Percentiles rank a stretch among this genome's conserved stretches.
Conservation (phyloP, 305 asterid species). For the Andrographis paniculata region DNA sequence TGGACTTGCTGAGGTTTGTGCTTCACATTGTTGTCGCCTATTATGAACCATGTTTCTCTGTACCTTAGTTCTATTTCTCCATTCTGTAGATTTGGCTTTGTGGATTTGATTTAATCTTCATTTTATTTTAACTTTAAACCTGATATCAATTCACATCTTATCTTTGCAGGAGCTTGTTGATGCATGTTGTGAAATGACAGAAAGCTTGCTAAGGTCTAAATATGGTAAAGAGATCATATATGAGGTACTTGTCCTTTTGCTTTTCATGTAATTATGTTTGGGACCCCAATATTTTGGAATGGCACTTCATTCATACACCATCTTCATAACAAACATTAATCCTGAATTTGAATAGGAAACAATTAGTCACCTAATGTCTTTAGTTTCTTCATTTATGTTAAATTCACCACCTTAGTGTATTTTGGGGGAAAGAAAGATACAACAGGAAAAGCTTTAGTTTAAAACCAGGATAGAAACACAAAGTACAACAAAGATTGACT, state of each 20-base stretch:
- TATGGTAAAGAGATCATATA: conserved; percentile 78
- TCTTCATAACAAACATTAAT: too few species aligned
- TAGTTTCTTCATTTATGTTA: too few species aligned
- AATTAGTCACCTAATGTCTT: too few species aligned
- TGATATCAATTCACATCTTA: conserved; percentile 8
- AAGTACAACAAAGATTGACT: too few species aligned
- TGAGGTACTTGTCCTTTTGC: conserved; percentile 42
- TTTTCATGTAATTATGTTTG: neutral
- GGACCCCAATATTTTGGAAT: too few species aligned
- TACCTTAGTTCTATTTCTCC: conserved; percentile 1
- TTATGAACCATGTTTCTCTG: conserved; percentile 3
- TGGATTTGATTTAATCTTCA: conserved; percentile 8
- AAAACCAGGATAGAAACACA: too few species aligned
- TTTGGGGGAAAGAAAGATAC: too few species aligned
- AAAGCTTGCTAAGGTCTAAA: conserved; percentile 52
- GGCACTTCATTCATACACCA: neutral
- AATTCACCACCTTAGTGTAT: too few species aligned
- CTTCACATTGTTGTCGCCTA: conserved; percentile 3
- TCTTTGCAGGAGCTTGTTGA: conserved; percentile 71
- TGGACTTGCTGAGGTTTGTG: conserved; percentile 86
- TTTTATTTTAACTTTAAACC: neutral
- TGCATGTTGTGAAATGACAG: conserved; percentile 57
- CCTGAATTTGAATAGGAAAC: too few species aligned
- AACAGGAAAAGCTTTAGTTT: too few species aligned
- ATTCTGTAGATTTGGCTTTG: neutral